Conservation (phyloP, 1,284 basidiomycete species). For the Ceratobasidium sp. region DNA sequence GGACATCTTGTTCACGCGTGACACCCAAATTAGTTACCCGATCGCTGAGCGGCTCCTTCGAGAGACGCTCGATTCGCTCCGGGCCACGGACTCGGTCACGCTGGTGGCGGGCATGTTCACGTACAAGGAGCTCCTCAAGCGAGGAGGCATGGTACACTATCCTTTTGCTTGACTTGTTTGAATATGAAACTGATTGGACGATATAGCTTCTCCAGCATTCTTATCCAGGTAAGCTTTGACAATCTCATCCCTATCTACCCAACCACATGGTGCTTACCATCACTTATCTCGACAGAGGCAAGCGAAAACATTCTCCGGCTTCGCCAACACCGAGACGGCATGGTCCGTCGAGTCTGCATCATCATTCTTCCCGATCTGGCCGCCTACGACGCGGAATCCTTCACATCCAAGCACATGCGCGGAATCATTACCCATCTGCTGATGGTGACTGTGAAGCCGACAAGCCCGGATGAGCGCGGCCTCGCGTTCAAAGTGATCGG, state of each 20-base stretch:
- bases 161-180: not conserved
- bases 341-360: conserved; percentile 26
- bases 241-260: not conserved
- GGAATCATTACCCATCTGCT: conserved; percentile 20
- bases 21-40: conserved; percentile 17
- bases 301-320: conserved; percentile 28
- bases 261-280: not conserved
- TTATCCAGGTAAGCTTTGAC: conserved; percentile 20
- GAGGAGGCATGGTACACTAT: conserved; percentile 28
- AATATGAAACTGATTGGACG: not conserved
- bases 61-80: conserved; percentile 27
- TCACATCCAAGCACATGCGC: conserved; percentile 14
- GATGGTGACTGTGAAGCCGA: conserved; percentile 11
- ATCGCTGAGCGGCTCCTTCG: conserved; percentile 16
- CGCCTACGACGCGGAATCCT: conserved; percentile 22
- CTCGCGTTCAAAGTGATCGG: conserved; percentile 29
- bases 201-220: conserved; percentile 30
- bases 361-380: conserved; percentile 22
- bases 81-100: conserved; percentile 18
- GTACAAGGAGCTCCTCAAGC: conserved; percentile 29
- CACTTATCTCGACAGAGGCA: conserved; percentile 7
- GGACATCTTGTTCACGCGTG: conserved; percentile 30
- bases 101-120: conserved; percentile 29
- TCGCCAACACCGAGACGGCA: conserved; percentile 18
- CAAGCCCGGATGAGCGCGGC: conserved; percentile 30